phyloP scores from a whole-genome alignment of 2,329 filamentous ascomycete genomes.

The Penicillium sp. region DNA sequence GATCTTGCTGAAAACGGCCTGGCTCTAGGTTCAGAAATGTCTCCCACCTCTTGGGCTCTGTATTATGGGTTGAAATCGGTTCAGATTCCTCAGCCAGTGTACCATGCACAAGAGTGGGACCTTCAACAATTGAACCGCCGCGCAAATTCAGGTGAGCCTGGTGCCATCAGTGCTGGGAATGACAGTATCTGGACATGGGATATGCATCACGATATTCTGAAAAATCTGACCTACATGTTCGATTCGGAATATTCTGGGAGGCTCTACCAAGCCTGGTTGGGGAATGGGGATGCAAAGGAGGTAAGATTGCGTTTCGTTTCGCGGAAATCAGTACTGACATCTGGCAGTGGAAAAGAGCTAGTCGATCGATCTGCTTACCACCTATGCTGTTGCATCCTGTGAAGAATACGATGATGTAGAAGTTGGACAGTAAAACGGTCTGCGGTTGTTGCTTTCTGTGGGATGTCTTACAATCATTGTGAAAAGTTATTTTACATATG shows the following conservation, averaged over 20 bases:
- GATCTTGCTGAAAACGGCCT: not conserved
- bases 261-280: not conserved
- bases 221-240: not conserved
- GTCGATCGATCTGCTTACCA: not conserved
- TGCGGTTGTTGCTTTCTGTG: too few relatives aligned
- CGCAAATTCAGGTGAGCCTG: not conserved
- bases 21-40: not conserved
- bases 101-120: not conserved
- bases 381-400: not conserved
- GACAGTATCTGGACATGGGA: not conserved
- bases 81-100: not conserved
- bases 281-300: not conserved
- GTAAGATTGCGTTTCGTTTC: not conserved
- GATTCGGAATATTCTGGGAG: not conserved
- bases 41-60: not conserved
- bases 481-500: not conserved
- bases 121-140: not conserved
- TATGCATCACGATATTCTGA: not conserved
- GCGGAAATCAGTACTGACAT: not conserved
- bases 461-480: too few relatives aligned
- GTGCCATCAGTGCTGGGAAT: not conserved
- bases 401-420: not conserved
- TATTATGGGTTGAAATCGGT: not conserved
- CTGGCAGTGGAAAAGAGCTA: not conserved
- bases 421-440: not conserved